Conservation (phyloP, 2,329 filamentous ascomycete species). For the Penicillium paneum region DNA sequence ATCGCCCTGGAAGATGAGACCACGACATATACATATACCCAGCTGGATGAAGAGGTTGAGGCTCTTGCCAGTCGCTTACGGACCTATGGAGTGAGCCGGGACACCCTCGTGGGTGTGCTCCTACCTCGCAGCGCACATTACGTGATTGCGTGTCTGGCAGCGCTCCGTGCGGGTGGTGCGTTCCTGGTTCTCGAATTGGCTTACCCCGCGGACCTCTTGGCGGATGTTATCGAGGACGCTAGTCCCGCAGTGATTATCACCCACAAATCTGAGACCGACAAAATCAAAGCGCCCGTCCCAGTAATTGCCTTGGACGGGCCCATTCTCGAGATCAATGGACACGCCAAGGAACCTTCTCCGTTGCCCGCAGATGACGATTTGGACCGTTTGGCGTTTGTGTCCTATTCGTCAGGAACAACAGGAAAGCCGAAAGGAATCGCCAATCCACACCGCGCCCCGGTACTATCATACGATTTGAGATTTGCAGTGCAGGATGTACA, state of each 20-base stretch:
- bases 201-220: constrained; percentile 69
- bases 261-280: constrained; percentile 59
- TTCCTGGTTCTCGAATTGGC: constrained; percentile 78
- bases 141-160: constrained; percentile 73
- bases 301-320: constrained; percentile 63
- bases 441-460: constrained; percentile 71
- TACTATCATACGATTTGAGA: constrained; percentile 70
- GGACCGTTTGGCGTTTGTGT: constrained; percentile 74
- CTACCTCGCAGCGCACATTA: constrained; percentile 74
- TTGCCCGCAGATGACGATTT: constrained; percentile 65
- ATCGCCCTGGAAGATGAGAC: constrained; percentile 70
- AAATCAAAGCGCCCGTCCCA: constrained; percentile 60
- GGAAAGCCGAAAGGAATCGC: constrained; percentile 79
- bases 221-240: constrained; percentile 74
- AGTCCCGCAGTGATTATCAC: constrained; percentile 69
- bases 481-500: constrained; percentile 67
- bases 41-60: constrained; percentile 66
- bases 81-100: constrained; percentile 65
- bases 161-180: constrained; percentile 73
- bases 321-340: constrained; percentile 28
- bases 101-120: constrained; percentile 71
- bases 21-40: constrained; percentile 65
- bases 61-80: constrained; percentile 64
- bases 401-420: constrained; percentile 74
- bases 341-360: constrained; percentile 48